Base-by-base conservation (phyloP, 495 filamentous ascomycete genomes). In the Hypoxylon intermedium region DNA sequence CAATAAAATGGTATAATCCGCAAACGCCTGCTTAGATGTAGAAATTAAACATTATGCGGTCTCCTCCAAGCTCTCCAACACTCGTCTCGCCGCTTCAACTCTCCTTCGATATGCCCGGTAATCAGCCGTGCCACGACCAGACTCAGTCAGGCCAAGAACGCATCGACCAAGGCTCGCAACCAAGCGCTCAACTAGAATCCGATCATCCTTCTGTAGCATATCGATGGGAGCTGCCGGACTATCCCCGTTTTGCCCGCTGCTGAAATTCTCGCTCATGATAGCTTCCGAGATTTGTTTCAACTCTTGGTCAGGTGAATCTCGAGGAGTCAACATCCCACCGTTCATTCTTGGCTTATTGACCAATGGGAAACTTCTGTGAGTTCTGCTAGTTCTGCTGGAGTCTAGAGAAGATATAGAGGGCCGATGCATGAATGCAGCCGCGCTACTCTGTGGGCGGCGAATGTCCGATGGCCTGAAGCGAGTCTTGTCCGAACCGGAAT, bases 91-190 rank as follows among this genome's bases (percentile, higher is more conserved):
- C 40, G 84, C 83, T 63, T 95, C 90, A 46, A 96, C 75, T 62
- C 87, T 78, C 58, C 89, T 74, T 48, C 90, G 75, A 63, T 87
- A 85, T 34, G 86, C 73, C 53, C 85, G 75, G 24, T 82, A 84
- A 47, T 88, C 85, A 44, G 85, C 81, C 24, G 79, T 75, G 7
- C 84, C 84, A 9, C 82, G 79, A 3, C 78, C 78, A 7, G 77
- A 81, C 53, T 86, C 84, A 50, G 90, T 85, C 49, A 96, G 71
- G 19, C 85, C 84, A 42, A 83, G 70, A 74, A 93, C 69, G 83
- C 89, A 83, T 66, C 84, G 82, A 5, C 88, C 85, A 13, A 96
- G 76, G 52, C 86, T 89, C n/a, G 83, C 80, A 7, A 93, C 86
- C 4, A 96, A 74, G 43, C 83, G 77, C 65, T 92, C 89, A n/a